A percentile compares a stretch with the other conserved stretches of the same genome.
These are phyloP conservation scores for Aspergillus bombycis DNA, from an alignment of 2,329 filamentous ascomycete species.

Conservation along the genomic window DNA sequence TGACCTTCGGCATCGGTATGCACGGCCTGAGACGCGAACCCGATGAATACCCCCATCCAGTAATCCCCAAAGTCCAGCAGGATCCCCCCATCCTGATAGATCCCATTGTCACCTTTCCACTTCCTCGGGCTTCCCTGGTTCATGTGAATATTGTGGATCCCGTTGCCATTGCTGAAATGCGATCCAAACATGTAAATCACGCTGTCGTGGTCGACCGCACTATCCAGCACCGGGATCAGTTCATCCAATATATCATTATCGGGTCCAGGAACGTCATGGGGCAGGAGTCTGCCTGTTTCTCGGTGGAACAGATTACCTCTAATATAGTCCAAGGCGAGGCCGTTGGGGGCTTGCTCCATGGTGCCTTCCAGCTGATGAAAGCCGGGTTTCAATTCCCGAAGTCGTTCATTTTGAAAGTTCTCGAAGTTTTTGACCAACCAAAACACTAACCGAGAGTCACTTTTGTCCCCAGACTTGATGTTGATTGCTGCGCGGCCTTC, in stretches of 20 bases:
- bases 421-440: constrained; percentile 18
- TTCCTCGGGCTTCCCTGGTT: constrained; percentile 22
- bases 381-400: constrained; percentile 12
- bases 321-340: constrained; percentile 19
- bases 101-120: constrained; percentile 16
- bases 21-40: constrained; percentile 23
- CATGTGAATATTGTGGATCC: constrained; percentile 27
- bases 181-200: constrained; percentile 24
- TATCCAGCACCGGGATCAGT: constrained; percentile 17
- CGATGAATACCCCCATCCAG: constrained; percentile 26
- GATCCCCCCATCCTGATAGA: constrained; percentile 25
- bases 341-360: not conserved
- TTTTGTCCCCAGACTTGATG: constrained; percentile 19
- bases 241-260: constrained; percentile 40
- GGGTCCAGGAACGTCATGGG: constrained; percentile 21
- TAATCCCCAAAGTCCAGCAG: constrained; percentile 16
- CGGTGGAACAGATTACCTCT: constrained; percentile 20
- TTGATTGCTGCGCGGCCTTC: constrained; percentile 24
- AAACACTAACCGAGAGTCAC: constrained; percentile 23
- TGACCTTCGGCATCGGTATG: constrained; percentile 22
- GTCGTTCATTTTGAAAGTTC: constrained; percentile 18
- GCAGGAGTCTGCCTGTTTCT: constrained; percentile 21
- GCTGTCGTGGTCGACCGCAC: constrained; percentile 17
- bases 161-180: constrained; percentile 7
- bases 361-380: constrained; percentile 15